Percentiles rank a stretch among this genome's conserved stretches.
Conservation (phyloP, 352 stramenopile species). For the Phytopythium cucurbitacearum region DNA sequence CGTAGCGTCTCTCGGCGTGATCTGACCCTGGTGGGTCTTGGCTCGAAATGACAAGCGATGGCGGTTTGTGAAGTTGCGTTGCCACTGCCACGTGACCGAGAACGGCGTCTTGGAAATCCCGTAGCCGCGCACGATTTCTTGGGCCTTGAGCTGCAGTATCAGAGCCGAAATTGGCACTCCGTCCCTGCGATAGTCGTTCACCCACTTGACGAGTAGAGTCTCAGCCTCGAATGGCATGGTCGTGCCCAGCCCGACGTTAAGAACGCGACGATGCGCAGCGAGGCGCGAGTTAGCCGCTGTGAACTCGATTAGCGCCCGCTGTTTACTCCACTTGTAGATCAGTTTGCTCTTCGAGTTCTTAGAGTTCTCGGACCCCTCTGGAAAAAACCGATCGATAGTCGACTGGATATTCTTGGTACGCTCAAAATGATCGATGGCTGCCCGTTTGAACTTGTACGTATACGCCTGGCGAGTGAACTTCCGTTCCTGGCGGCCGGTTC, state of each 20-base stretch:
- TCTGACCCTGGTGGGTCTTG: conserved; percentile 12
- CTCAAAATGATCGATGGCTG: not conserved
- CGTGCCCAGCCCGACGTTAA: not conserved
- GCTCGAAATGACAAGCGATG: conserved; percentile 15
- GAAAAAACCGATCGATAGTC: not conserved
- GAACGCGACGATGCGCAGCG: conserved; percentile 3
- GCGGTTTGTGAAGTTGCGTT: not conserved
- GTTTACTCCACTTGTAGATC: conserved; percentile 4
- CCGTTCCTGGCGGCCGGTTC: not conserved
- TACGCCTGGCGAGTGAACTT: not conserved
- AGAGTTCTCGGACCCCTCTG: not conserved
- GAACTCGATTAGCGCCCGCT: not conserved
- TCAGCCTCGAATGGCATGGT: not conserved
- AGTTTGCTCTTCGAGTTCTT: conserved; percentile 3
- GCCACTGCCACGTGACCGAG: conserved; percentile 3
- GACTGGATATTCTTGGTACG: not conserved
- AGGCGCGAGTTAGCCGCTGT: not conserved
- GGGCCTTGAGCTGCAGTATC: conserved; percentile 3
- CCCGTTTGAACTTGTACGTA: not conserved
- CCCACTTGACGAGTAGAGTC: conserved; percentile 1
- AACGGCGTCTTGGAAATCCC: not conserved
- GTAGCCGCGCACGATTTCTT: not conserved
- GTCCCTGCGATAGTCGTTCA: conserved; percentile 8
- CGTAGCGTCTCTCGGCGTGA: conserved; percentile 1
- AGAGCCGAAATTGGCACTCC: conserved; percentile 2